phyloP scores from a whole-genome alignment of 2,329 filamentous ascomycete genomes.

The Geosmithia flava region DNA sequence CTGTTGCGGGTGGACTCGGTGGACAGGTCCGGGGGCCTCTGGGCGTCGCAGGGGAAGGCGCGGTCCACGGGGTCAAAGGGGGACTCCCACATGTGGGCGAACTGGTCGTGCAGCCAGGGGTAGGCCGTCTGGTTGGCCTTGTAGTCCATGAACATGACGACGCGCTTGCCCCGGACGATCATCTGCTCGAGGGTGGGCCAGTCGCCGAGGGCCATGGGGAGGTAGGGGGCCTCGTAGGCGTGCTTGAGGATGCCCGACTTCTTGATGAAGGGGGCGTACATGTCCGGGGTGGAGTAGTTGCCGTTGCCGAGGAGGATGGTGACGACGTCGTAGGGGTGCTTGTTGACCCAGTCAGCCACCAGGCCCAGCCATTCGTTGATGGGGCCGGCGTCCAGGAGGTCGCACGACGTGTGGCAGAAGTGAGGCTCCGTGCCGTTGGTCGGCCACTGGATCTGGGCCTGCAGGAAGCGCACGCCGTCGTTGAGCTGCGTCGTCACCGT shows the following conservation, averaged over 20 bases:
- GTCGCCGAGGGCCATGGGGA: slow-evolving; percentile 58
- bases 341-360: slow-evolving; percentile 60
- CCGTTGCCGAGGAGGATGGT: slow-evolving; percentile 79
- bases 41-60: slow-evolving; percentile 63
- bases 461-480: slow-evolving; percentile 58
- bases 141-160: slow-evolving; percentile 78
- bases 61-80: slow-evolving; percentile 60
- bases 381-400: slow-evolving; percentile 69
- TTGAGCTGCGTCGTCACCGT: slow-evolving; percentile 60
- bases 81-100: slow-evolving; percentile 82
- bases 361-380: slow-evolving; percentile 60
- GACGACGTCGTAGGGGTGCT: slow-evolving; percentile 76
- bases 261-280: slow-evolving; percentile 59
- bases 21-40: slow-evolving; percentile 60
- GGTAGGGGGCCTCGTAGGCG: slow-evolving; percentile 58
- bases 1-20: slow-evolving; percentile 41
- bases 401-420: slow-evolving; percentile 78
- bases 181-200: slow-evolving; percentile 77
- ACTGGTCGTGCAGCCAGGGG: slow-evolving; percentile 80
- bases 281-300: slow-evolving; percentile 51
- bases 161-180: slow-evolving; percentile 58
- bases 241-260: slow-evolving; percentile 60
- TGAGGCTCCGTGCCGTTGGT: slow-evolving; percentile 43
- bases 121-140: slow-evolving; percentile 64
- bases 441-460: slow-evolving; percentile 52